These are phyloP conservation scores for Aspergillus incahuasiensis DNA, from an alignment of 495 filamentous ascomycete species.

Conservation along the genomic window DNA sequence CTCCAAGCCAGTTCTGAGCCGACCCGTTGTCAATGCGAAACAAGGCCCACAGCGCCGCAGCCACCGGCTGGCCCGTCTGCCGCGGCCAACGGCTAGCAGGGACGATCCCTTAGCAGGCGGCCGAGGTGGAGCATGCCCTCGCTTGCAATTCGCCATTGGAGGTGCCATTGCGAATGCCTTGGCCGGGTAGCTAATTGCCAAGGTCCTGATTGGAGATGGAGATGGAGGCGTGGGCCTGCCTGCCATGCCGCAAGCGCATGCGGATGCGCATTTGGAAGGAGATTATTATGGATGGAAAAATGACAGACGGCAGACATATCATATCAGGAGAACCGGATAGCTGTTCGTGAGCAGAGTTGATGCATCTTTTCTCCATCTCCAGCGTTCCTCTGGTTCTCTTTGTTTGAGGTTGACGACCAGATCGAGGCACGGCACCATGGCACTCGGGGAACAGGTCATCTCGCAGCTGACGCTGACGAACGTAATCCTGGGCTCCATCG, in stretches of 20 bases:
- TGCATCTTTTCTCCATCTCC: not conserved
- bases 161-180: too few species aligned
- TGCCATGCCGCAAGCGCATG: too few species aligned
- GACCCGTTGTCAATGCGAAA: too few species aligned
- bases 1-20: too few species aligned
- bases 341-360: not conserved
- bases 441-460: conserved; percentile 24
- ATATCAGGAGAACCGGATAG: not conserved
- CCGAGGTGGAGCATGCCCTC: too few species aligned
- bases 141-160: too few species aligned
- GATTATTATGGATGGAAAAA: not conserved
- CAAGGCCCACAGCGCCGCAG: too few species aligned
- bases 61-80: too few species aligned
- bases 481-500: conserved; percentile 20
- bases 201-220: too few species aligned
- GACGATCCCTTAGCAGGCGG: too few species aligned
- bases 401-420: not conserved
- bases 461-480: conserved; percentile 32
- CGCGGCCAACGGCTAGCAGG: too few species aligned
- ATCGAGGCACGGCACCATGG: conserved; percentile 22
- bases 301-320: not conserved
- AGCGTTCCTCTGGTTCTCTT: not conserved
- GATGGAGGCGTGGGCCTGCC: not conserved
- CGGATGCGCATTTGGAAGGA: not conserved
- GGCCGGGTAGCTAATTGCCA: too few species aligned